These are phyloP conservation scores for Fraxinus greggii DNA, from an alignment of 305 asterid species.

Conservation along the genomic window DNA sequence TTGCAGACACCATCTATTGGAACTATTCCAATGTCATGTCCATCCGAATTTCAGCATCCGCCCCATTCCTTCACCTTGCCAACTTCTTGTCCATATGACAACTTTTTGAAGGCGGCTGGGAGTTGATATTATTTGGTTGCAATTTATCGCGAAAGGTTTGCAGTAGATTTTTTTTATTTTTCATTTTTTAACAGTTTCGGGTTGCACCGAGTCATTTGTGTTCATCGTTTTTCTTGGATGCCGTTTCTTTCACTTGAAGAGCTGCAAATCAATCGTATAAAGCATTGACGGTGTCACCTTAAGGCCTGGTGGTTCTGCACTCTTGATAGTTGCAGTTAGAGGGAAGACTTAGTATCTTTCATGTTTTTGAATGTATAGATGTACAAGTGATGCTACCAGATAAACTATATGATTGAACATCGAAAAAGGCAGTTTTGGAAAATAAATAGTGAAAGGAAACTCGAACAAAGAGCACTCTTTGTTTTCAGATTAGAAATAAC, in stretches of 20 bases:
- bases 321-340: neutral
- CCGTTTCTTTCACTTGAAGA: neutral
- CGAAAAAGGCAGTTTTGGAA: neutral
- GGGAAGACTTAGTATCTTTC: neutral
- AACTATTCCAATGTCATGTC: slow-evolving; percentile 34
- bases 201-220: slow-evolving; percentile 15
- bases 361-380: neutral
- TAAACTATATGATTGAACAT: neutral
- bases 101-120: slow-evolving; percentile 80
- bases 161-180: slow-evolving; percentile 7
- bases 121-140: slow-evolving; percentile 30
- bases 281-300: neutral
- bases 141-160: neutral
- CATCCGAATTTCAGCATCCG: slow-evolving; percentile 36
- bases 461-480: neutral
- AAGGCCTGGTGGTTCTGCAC: neutral
- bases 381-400: neutral
- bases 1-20: slow-evolving; percentile 31
- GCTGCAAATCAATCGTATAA: neutral
- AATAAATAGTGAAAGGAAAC: neutral
- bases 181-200: slow-evolving; percentile 19
- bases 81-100: slow-evolving; percentile 70
- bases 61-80: slow-evolving; percentile 51
- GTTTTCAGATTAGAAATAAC: neutral
- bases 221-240: slow-evolving; percentile 7